Evolutionary conservation across 2,329 filamentous ascomycete genomes (phyloP), one percentile per base, ranked within the genome.

Genomic region (Truncatella angustata): DNA sequence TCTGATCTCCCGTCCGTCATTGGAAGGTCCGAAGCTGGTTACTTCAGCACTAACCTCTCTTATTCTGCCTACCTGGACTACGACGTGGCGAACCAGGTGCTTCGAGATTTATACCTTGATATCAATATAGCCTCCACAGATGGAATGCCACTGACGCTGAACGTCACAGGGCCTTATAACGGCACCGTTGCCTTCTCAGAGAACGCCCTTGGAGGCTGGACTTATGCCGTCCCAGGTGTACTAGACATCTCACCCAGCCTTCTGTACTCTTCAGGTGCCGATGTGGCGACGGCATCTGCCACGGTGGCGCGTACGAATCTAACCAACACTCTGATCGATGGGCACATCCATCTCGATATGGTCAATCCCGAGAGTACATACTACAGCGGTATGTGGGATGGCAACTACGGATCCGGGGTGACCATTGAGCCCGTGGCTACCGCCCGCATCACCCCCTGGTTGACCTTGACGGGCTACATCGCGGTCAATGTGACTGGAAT

Each of bases 61-160:
- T 69, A 76, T 40, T 74, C 72, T 1, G 73, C 73, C 30, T 68
- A 70, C 52, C 63, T 76, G n/a, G 63, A 65, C 45, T 75, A 73
- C 60, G 69, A 68, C 55, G 68, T 74, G 54, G 59, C 64, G 43
- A 54, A 55, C n/a, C 59, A 63, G 36, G 58, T 73, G 3, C 21
- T 12, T 4, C 4, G 58, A 71, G 39, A 58, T 63, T 23, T 76
- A 4, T 71, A 69, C 59, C 71, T 77, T 40, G 72, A 76, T 54
- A 65, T 76, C 54, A 71, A 74, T 49, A 64, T 72, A 20, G 57
- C 60, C 20, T 64, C 75, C 49, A 64, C 62, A 14, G 67, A 70
- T 2, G 63, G 68, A 30, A 55, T 76, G 3, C 67, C 58, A 16
- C 48, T 77, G 21, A 66, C 64, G 28, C 63, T 70, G 34, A 62